These are phyloP conservation scores for Dinochytrium kinnereticum DNA, from an alignment of 371 early-diverging fungal species.

Conservation along the genomic window DNA sequence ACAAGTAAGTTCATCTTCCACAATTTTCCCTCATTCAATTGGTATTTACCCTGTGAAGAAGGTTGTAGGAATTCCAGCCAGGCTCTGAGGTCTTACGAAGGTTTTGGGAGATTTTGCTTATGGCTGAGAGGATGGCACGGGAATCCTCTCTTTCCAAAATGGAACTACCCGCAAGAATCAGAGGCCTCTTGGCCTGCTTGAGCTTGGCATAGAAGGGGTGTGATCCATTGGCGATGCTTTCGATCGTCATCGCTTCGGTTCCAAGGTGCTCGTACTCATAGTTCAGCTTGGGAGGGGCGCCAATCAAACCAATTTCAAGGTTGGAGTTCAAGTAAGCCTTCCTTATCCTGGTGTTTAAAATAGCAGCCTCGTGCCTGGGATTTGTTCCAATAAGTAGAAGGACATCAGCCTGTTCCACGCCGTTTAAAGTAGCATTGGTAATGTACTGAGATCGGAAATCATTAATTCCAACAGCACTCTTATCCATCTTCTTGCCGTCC, in stretches of 20 bases:
- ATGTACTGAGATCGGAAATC: slow-evolving; percentile 92
- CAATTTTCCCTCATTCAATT: too few species aligned
- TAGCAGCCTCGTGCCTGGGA: slow-evolving; percentile 96
- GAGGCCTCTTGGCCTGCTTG: slow-evolving; percentile 84
- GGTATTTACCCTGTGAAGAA: slow-evolving; percentile 84
- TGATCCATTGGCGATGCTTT: slow-evolving; percentile 70
- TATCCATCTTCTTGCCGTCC: slow-evolving; percentile 62
- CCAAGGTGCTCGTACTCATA: slow-evolving; percentile 92
- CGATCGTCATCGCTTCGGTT: slow-evolving; percentile 67
- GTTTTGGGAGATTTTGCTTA: slow-evolving; percentile 62
- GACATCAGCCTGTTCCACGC: slow-evolving; percentile 91
- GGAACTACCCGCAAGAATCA: slow-evolving; percentile 88
- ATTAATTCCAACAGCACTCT: slow-evolving; percentile 60
- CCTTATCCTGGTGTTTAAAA: slow-evolving; percentile 93
- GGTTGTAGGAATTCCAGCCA: slow-evolving; percentile 89
- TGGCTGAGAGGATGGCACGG: slow-evolving; percentile 68
- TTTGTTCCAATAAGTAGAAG: slow-evolving; percentile 92
- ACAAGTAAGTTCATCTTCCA: too few species aligned
- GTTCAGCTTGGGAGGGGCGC: slow-evolving; percentile 76
- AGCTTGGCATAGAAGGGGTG: slow-evolving; percentile 81
- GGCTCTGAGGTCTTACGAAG: slow-evolving; percentile 73
- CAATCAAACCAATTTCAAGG: slow-evolving; percentile 83
- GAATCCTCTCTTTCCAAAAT: slow-evolving; percentile 79
- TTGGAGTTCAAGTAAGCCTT: slow-evolving; percentile 88
- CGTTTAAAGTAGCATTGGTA: slow-evolving; percentile 83